Evolutionary conservation across 2,329 filamentous ascomycete species (phyloP).

Genomic region (Alternaria angustiovoidea): DNA sequence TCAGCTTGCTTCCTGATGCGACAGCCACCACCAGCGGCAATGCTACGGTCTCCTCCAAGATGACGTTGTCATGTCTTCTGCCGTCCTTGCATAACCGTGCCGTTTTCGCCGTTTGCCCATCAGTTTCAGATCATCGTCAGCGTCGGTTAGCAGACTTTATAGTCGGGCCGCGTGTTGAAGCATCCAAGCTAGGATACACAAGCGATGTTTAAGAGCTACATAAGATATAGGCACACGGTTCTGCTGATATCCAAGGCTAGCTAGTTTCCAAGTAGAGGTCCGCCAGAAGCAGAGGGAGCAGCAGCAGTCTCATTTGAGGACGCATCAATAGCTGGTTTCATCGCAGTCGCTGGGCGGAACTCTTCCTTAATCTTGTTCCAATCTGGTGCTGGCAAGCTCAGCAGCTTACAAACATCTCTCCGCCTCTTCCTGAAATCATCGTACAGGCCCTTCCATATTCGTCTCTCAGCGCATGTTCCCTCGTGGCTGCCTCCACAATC

Average conservation of each 20-base stretch:
- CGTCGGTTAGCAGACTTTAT: conserved; percentile 3
- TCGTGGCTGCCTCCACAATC: conserved; percentile 50
- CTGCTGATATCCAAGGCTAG: conserved; percentile 9
- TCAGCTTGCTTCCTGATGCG: conserved; percentile 6
- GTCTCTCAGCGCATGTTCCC: conserved; percentile 49
- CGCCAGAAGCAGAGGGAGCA: neutral
- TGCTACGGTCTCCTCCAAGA: conserved; percentile 3
- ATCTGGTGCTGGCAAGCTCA: conserved; percentile 51
- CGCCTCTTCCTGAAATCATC: conserved; percentile 54
- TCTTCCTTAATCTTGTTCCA: conserved; percentile 44
- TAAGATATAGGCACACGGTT: conserved; percentile 11
- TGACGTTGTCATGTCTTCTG: conserved; percentile 6
- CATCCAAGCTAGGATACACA: conserved; percentile 2
- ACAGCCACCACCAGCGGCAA: conserved; percentile 2
- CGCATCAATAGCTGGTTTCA: conserved; percentile 33
- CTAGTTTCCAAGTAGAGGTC: neutral
- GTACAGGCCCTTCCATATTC: conserved; percentile 57
- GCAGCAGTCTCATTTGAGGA: conserved; percentile 21
- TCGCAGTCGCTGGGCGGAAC: conserved; percentile 26
- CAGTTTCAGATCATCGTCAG: conserved; percentile 17
- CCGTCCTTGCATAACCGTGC: neutral
- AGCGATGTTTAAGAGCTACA: neutral
- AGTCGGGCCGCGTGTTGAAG: conserved; percentile 11
- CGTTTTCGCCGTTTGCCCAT: neutral
- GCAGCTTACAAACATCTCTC: conserved; percentile 51